phyloP scores from a whole-genome alignment of 768 basidiomycete genomes.

The Panus rudis region DNA sequence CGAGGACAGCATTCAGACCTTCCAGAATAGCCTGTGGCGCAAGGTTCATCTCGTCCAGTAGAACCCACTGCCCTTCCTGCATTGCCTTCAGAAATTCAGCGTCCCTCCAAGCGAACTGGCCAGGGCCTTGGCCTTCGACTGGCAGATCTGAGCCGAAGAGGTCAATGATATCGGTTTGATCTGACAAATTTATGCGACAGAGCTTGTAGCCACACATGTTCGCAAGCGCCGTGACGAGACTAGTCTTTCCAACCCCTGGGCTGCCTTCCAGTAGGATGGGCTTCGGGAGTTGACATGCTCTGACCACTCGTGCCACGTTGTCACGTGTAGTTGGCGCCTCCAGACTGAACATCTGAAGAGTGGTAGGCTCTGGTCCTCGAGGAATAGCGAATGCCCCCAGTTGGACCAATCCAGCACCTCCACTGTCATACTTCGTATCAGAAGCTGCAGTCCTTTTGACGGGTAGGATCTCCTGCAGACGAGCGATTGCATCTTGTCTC shows the following conservation, averaged over 20 bases:
- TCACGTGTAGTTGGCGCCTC: constrained; percentile 82
- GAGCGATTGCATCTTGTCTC: constrained; percentile 46
- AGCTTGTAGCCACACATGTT: constrained; percentile 70
- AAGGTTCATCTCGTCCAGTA: constrained; percentile 98
- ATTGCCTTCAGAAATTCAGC: constrained; percentile 92
- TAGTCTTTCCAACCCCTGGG: constrained; percentile 98
- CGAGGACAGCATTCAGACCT: constrained; percentile 91
- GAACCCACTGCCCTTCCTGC: constrained; percentile 95
- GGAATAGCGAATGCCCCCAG: constrained; percentile 72
- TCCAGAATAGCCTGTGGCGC: constrained; percentile 96
- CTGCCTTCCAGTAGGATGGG: constrained; percentile 95
- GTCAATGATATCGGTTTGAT: constrained; percentile 95
- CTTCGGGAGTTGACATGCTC: constrained; percentile 85
- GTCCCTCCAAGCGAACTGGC: constrained; percentile 96
- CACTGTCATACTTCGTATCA: background rate
- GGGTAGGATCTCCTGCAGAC: constrained; percentile 54
- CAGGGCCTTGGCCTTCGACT: constrained; percentile 82
- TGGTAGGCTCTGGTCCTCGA: constrained; percentile 40
- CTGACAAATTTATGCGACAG: constrained; percentile 93
- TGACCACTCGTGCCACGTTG: constrained; percentile 82
- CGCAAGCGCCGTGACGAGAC: constrained; percentile 82
- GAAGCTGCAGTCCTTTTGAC: no score
- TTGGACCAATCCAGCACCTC: no score
- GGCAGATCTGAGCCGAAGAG: constrained; percentile 96
- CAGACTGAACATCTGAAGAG: constrained; percentile 59